A percentile compares a stretch with the other conserved stretches of the same genome.
Conservation (phyloP, 495 filamentous ascomycete species). For the Penicillium pulvis region DNA sequence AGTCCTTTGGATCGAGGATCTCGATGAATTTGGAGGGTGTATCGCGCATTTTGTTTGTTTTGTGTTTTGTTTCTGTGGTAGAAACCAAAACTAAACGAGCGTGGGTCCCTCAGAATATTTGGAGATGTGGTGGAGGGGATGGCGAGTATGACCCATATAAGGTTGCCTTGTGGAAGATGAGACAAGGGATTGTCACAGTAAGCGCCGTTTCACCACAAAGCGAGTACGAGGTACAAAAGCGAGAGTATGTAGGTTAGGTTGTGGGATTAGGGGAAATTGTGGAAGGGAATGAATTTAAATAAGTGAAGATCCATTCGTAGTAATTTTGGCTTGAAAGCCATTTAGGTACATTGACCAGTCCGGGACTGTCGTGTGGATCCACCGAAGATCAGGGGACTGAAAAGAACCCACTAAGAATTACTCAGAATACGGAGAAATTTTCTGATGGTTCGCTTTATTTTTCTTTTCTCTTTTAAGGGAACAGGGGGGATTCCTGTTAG, state of each 20-base stretch:
- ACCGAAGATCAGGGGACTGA: conserved; percentile 17
- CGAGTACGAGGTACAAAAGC: neutral
- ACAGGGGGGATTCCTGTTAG: neutral
- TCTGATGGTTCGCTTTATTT: neutral
- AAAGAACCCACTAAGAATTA: conserved; percentile 1
- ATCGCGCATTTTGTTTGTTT: conserved; percentile 36
- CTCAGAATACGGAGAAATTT: neutral
- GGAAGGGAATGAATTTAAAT: neutral
- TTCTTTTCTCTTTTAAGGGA: neutral
- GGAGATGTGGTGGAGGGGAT: neutral
- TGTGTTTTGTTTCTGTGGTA: neutral
- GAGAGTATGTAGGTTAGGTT: neutral
- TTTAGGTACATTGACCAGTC: conserved; percentile 7
- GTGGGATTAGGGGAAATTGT: neutral
- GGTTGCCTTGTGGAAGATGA: conserved; percentile 5
- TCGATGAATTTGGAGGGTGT: conserved; percentile 51
- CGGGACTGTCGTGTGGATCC: conserved; percentile 12
- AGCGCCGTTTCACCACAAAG: conserved; percentile 10
- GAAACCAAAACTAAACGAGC: neutral
- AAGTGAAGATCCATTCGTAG: conserved; percentile 3
- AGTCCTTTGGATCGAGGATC: conserved; percentile 46
- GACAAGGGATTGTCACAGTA: conserved; percentile 23
- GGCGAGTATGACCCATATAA: neutral
- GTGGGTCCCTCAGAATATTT: neutral
- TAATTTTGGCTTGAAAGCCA: conserved; percentile 1